Base-by-base conservation (phyloP, 2,329 filamentous ascomycete species). In the Botrytis squamosa region DNA sequence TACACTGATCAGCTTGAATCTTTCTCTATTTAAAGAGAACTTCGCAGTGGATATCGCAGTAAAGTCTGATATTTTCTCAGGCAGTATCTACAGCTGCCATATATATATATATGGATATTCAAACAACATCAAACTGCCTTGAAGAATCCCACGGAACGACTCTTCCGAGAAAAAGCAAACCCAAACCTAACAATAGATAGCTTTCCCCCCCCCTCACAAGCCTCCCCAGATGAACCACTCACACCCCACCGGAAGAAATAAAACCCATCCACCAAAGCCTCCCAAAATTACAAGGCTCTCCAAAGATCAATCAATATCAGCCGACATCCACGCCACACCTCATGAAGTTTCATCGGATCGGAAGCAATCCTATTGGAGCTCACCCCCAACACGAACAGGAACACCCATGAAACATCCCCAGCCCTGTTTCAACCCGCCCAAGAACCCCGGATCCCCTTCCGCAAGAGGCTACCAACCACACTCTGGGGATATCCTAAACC, bases 401-500 rank as follows among this genome's bases (percentile, higher is more conserved):
- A 7, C 20, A 55, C 46, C 66, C 42, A n/a, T 70, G n/a, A 62
- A 33, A 69, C 38, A 46, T 44, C 18, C 16, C 7, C 67, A 70
- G 55, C 67, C 55, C 49, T 33, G 52, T 62, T 70, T 42, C 52
- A 60, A 42, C 8, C 18, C 52, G 10, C n/a, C 14, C 3, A 57
- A 59, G 66, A 59, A 29, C 40, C 64, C 46, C 44, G 64, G 7
- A 66, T n/a, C 22, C 25, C 64, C 25, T 36, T 66, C 64, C 64
- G 29, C 18, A 16, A 33, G 52, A 57, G 14, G 14, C n/a, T 29
- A 29, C 52, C 52, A 57, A 57, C 52, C 52, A 57, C n/a, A 18
- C 52, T 18, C 4, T 57, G n/a, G 52, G 52, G 14, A 57, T 57
- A 57, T 57, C 16, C n/a, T 29, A 29, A 57, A 44, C 10, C 1